Evolutionary conservation across 2,329 filamentous ascomycete genomes (phyloP), one percentile per base, ranked within the genome.

Genomic region (Escovopsis sp.): DNA sequence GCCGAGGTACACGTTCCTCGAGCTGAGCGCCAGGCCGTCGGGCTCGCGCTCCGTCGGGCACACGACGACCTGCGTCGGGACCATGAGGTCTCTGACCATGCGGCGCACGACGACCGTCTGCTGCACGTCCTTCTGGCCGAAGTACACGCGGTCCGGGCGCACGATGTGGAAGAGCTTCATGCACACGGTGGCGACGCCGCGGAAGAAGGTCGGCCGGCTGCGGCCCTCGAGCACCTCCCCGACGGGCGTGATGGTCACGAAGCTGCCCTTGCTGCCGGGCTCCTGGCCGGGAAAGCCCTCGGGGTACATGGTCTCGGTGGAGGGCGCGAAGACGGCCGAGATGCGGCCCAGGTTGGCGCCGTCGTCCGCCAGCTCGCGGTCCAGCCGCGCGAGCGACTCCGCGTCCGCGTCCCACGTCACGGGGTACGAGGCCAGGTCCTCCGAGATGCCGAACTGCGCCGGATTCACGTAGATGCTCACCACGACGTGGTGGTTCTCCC

Each of bases 81-180:
- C 57, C 53, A 86, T 75, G 45, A 98, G 87, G 56, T 98, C 90
- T 45, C 75, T 69, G 23, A 94, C 81, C 72, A 98, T 76, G 31
- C 81, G 75, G 49, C 74, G 77, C 49, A 98, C 82, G 10, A 98
- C 72, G 14, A 93, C 82, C 0, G 86, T 93, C 60, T 98, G 90
- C 63, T 98, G 90, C 15, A 94, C 76, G 55, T 98, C 90, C 61
- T 98, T 98, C 57, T 96, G 90, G 4, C 90, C 90, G 62, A 98
- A 94, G 60, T 94, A 87, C 15, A 81, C 80, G 4, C 70, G 65
- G 39, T 85, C 77, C 1, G 81, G 76, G 48, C 62, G 61, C 14
- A 63, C 57, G 15, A 61, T 54, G 43, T 62, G 63, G 52, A 64
- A 63, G 17, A 64, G 56, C 55, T 90, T 98, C 72, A 88, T 90